phyloP scores from a whole-genome alignment of 441 rosid genomes.

The Geranium incanum region DNA sequence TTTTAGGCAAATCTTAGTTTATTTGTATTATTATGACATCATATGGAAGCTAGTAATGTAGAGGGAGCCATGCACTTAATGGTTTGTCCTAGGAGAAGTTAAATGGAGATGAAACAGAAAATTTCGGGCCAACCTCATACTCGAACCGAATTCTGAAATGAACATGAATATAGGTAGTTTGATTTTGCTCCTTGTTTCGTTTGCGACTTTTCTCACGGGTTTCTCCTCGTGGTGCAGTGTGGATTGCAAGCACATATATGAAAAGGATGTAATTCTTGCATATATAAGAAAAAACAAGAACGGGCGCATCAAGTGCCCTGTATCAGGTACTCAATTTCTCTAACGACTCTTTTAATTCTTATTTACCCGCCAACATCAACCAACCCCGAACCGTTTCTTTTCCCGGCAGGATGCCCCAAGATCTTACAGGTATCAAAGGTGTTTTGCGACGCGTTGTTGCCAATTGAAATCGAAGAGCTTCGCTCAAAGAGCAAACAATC shows the following conservation, averaged over 20 bases:
- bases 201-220: background rate
- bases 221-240: conserved; percentile 35
- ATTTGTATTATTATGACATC: background rate
- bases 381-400: background rate
- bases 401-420: conserved; percentile 59
- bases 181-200: background rate
- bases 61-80: too few species aligned
- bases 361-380: too few species aligned
- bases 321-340: conserved; percentile 47
- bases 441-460: conserved; percentile 55
- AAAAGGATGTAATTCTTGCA: conserved; percentile 43
- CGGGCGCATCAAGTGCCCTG: conserved; percentile 45
- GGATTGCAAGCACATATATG: conserved; percentile 85
- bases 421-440: conserved; percentile 40
- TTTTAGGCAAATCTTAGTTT: background rate
- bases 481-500: conserved; percentile 40
- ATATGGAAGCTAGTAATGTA: too few species aligned
- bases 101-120: too few species aligned
- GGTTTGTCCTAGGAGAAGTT: too few species aligned
- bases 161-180: background rate
- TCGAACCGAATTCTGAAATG: background rate
- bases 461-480: conserved; percentile 62
- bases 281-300: conserved; percentile 33
- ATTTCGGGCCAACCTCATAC: too few species aligned
- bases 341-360: background rate